phyloP scores from a whole-genome alignment of 75 land plant genomes.

The Pinus tabuliformis region DNA sequence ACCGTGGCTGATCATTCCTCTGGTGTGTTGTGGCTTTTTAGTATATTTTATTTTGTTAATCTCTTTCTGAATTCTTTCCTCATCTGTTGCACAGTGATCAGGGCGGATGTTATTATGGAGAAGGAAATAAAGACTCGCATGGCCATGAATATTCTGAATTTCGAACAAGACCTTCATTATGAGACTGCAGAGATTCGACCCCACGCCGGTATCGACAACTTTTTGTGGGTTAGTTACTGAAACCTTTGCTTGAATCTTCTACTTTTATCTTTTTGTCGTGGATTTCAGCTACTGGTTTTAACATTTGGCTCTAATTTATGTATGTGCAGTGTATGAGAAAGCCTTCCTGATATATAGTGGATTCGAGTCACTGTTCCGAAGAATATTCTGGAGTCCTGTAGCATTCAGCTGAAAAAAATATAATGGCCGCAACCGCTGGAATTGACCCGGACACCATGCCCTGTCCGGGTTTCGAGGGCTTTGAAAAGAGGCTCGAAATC shows the following conservation, averaged over 20 bases:
- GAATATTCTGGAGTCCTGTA: not conserved
- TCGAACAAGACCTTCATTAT: not conserved
- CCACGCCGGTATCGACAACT: too few species aligned
- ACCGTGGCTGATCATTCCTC: too few species aligned
- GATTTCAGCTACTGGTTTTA: not conserved
- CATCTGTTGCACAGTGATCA: too few species aligned
- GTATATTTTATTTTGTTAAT: too few species aligned
- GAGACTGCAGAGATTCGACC: not conserved
- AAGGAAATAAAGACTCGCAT: not conserved
- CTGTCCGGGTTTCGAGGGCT: constrained; percentile 71
- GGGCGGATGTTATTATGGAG: too few species aligned
- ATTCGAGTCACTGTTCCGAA: not conserved
- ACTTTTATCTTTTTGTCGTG: not conserved
- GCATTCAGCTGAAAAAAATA: not conserved
- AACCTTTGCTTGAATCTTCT: not conserved
- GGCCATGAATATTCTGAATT: not conserved
- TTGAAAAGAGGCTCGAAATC: constrained; percentile 79
- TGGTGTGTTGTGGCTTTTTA: too few species aligned
- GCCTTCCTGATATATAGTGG: not conserved
- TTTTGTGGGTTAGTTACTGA: not conserved
- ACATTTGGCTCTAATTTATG: not conserved
- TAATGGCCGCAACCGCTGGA: not conserved
- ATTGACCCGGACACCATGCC: constrained; percentile 27
- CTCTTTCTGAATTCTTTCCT: too few species aligned
- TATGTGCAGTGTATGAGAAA: not conserved